These are phyloP conservation scores for Penicillium sp. DNA, from an alignment of 2,329 filamentous ascomycete species.

Conservation along the genomic window DNA sequence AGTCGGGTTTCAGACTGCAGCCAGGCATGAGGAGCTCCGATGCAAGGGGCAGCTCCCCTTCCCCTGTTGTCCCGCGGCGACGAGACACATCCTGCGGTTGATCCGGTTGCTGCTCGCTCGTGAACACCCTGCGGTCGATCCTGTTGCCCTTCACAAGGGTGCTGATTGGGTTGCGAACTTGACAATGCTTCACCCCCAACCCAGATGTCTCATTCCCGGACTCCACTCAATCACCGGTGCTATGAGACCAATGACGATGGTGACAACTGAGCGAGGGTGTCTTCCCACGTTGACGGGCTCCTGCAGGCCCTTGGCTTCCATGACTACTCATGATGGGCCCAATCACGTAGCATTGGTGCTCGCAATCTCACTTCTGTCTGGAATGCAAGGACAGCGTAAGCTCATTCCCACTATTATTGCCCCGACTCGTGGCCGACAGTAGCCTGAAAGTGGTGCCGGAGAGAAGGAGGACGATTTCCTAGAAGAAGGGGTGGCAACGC, in stretches of 20 bases:
- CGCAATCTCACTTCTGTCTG: conserved; percentile 24
- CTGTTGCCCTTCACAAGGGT: conserved; percentile 23
- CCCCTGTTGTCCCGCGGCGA: conserved; percentile 14
- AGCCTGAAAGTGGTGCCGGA: conserved; percentile 19
- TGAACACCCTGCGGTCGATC: conserved; percentile 20
- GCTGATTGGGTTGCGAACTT: conserved; percentile 19
- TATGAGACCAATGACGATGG: conserved; percentile 23
- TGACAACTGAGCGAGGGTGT: conserved; percentile 19
- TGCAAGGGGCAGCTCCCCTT: conserved; percentile 16
- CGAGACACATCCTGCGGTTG: conserved; percentile 22
- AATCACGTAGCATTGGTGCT: conserved; percentile 17
- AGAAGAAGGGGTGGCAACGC: conserved; percentile 19
- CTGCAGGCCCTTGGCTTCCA: conserved; percentile 18
- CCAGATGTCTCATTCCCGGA: conserved; percentile 28
- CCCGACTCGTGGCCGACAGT: conserved; percentile 19
- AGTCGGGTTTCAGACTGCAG: conserved; percentile 15
- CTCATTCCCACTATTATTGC: conserved; percentile 22
- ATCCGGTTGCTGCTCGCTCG: conserved; percentile 21
- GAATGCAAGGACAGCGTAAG: conserved; percentile 35
- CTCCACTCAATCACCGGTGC: conserved; percentile 9
- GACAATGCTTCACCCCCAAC: conserved; percentile 19
- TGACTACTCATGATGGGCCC: conserved; percentile 16
- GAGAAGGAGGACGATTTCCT: conserved; percentile 14
- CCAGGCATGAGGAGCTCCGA: conserved; percentile 15
- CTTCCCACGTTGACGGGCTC: conserved; percentile 29